phyloP scores from a whole-genome alignment of 2,329 filamentous ascomycete species.

The Fusarium marasasianum region DNA sequence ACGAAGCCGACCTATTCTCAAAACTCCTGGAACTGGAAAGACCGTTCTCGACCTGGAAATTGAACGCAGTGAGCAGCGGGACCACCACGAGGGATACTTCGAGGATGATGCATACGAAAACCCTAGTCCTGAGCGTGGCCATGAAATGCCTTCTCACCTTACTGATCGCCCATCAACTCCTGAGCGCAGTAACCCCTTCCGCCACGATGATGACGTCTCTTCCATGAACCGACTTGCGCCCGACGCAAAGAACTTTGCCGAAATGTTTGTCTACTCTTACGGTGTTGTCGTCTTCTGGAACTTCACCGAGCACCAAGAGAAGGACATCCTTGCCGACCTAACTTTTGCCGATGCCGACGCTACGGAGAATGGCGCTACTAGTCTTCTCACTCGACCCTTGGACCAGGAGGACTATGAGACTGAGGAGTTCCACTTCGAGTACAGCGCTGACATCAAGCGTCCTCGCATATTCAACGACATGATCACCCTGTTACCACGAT shows the following conservation, averaged over 20 bases:
- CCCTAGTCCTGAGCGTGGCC: constrained; percentile 46
- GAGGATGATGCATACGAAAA: constrained; percentile 72
- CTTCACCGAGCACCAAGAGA: constrained; percentile 94
- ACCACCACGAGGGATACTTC: constrained; percentile 92
- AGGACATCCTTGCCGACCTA: constrained; percentile 93
- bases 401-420: constrained; percentile 94
- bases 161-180: constrained; percentile 43
- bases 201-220: constrained; percentile 55
- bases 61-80: constrained; percentile 87
- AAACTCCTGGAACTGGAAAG: constrained; percentile 88
- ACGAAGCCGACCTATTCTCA: constrained; percentile 88
- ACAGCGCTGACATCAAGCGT: constrained; percentile 84
- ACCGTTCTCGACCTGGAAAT: constrained; percentile 95
- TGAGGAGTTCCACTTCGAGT: constrained; percentile 98
- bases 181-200: constrained; percentile 44
- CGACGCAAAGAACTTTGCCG: constrained; percentile 82
- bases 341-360: constrained; percentile 82
- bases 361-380: constrained; percentile 66
- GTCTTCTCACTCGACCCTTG: constrained; percentile 81
- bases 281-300: constrained; percentile 99
- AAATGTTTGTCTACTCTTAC: constrained; percentile 98
- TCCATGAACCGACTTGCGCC: constrained; percentile 70
- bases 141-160: constrained; percentile 45
- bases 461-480: constrained; percentile 98
- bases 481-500: constrained; percentile 91